Evolutionary conservation across 129 eudicot genomes (phyloP).

Genomic region (Tagetes patula): DNA sequence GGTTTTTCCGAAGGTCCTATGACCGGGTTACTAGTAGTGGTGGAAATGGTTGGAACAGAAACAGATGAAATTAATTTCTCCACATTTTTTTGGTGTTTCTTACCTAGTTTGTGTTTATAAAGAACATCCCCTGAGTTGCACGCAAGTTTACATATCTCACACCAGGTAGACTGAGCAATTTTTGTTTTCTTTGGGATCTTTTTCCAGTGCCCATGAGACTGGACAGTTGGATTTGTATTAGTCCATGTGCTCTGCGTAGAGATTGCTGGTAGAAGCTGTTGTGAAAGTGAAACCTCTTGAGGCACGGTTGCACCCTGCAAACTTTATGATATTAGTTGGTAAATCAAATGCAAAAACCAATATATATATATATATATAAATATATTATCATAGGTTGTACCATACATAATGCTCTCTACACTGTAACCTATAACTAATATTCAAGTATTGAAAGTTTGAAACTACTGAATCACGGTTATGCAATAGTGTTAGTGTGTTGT

Average conservation of each 20-base stretch:
- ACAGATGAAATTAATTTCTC: conserved; percentile 31
- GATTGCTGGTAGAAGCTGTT: conserved; percentile 36
- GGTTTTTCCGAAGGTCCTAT: conserved; percentile 66
- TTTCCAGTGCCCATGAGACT: conserved; percentile 29
- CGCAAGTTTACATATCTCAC: conserved; percentile 64
- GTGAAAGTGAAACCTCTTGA: conserved; percentile 36
- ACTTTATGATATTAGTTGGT: neutral
- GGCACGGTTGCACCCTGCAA: conserved; percentile 38
- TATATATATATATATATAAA: neutral
- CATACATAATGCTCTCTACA: neutral
- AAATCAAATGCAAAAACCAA: conserved; percentile 2
- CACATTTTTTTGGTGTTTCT: conserved; percentile 64
- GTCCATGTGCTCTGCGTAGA: conserved; percentile 19
- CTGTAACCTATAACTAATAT: neutral
- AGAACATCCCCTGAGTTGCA: conserved; percentile 60
- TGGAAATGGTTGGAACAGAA: conserved; percentile 11
- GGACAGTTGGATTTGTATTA: conserved; percentile 33
- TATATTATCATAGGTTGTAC: neutral
- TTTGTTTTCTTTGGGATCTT: conserved; percentile 50
- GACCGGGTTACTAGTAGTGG: conserved; percentile 29
- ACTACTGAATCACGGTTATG: neutral
- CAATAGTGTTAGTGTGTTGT: neutral
- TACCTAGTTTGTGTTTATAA: conserved; percentile 53
- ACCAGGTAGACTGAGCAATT: conserved; percentile 59
- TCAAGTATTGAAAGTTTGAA: neutral